Base-by-base conservation (phyloP, 805 yeast species). In the Pichia deserticola region DNA sequence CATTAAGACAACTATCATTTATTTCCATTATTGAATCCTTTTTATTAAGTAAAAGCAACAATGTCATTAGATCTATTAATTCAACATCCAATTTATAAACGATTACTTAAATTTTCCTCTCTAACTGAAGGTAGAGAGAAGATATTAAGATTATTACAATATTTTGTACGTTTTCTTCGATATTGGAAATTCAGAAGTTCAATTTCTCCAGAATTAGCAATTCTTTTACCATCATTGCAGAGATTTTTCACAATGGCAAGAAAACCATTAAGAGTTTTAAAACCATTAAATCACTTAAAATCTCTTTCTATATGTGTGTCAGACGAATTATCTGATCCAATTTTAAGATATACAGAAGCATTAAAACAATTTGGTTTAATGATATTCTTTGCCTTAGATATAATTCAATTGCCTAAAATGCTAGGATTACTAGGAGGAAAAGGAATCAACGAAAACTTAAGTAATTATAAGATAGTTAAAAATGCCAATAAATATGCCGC, bases 191-290 rank as follows among this genome's bases (percentile, higher is more conserved):
- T 40, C 9, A 25, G 44, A 8, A 25, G 36, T 4, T 35, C 49
- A 1, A 27, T 44, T 7, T 36, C 47, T 4, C 45, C 41, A 13
- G 34, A 34, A 20, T 35, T 44, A 10, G 42, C 20, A 5, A 7
- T 28, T 6, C 30, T 51, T 7, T 34, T 50, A 20, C 45, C 48
- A 13, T 7, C 30, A 1, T 25, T 50, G 5, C 57, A 54, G 36
- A 15, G 27, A 10, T 8, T 36, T 9, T 45, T 54, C 13, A 45
- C 42, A 38, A 13, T 54, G 40, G 43, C 53, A 1, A 81, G 98
- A 65, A 92, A 92, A 71, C 82, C 89, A 27, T 69, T 90, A 72
- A 79, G 97, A 61, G 81, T 84, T 61, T 78, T 89, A 54, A 90
- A 89, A 68, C 95, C 95, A 1, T 69, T 90, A 60, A 75, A 74